Evolutionary conservation across 768 basidiomycete species (phyloP), one percentile per base, ranked within the genome.

Genomic region (Lepiota subincarnata): DNA sequence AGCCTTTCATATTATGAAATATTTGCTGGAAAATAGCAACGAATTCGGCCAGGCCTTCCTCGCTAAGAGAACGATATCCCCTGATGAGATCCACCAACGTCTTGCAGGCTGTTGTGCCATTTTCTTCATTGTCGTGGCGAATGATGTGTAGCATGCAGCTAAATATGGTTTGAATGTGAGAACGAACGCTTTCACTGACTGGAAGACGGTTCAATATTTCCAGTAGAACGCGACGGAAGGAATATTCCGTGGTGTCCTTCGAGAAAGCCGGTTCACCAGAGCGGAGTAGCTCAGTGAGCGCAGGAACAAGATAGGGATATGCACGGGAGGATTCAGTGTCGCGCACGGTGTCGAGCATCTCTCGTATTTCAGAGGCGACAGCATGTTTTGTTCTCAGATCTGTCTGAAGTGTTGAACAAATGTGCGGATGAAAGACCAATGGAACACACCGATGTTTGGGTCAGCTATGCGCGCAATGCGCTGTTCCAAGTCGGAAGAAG

Each of bases 81-180:
- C 96, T 83, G 62, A 90, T 81, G 18, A 94, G 77, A 70, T 99
- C 96, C 55, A 92, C 86, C 63, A 97, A 77, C 52, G 86, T 88
- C 71, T 98, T 98, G 78, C 94, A 92, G 51, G 87, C 89, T 1
- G 85, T 79, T 28, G 87, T 79, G 2, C 91, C 97, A 63, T 94
- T 95, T 66, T 99, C 97, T 70, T 99, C 97, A 66, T 97, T 98
- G 73, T 99, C 97, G 59, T 81, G 74, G 20, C 88, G 85, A 26
- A 98, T 77, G 48, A 93, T 75, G 57, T 91, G 78, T 35, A 98
- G 77, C 83, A 97, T 84, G 48, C 92, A 85, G 50, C 76, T 77
- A 66, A 89, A 88, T 41, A 98, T 80, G 1, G 78, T 66, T 12
- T 77, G 70, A 14, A 83, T 77, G 57, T 89, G 86, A 48, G 79